Percentiles rank a stretch among this genome's conserved stretches.
Evolutionary conservation across 352 stramenopile species (phyloP).

Genomic region (Pythium oligandrum): DNA sequence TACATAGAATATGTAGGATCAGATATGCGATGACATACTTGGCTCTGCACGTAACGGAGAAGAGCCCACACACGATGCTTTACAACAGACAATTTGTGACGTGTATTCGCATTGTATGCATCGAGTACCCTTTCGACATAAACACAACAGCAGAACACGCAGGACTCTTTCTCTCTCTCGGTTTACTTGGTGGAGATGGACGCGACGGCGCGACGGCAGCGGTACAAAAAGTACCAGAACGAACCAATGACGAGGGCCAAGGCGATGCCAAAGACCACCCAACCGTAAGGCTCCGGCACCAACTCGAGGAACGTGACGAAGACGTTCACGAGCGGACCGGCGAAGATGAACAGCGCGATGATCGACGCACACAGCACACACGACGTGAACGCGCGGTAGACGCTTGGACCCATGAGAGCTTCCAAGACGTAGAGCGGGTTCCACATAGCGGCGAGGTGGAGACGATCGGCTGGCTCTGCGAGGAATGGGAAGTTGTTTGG

Average conservation of each 20-base stretch:
- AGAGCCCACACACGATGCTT: too few species aligned
- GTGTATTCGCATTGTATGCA: too few species aligned
- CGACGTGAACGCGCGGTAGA: conserved; percentile 63
- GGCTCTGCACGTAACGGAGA: too few species aligned
- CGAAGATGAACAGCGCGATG: conserved; percentile 56
- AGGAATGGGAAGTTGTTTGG: conserved; percentile 80
- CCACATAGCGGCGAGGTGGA: conserved; percentile 77
- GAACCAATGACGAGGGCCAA: conserved; percentile 30
- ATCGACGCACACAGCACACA: conserved; percentile 55
- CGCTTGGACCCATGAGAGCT: conserved; percentile 68
- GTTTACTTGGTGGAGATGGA: too few species aligned
- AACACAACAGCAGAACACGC: too few species aligned
- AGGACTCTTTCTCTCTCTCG: too few species aligned
- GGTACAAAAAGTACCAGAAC: conserved; percentile 48
- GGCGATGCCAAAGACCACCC: conserved; percentile 48
- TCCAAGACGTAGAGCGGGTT: conserved; percentile 80
- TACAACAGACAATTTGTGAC: too few species aligned
- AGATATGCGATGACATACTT: too few species aligned
- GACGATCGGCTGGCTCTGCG: conserved; percentile 61
- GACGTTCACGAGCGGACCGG: conserved; percentile 67
- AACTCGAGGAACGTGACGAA: conserved; percentile 63
- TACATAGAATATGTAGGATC: too few species aligned
- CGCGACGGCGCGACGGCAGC: conserved; percentile 35
- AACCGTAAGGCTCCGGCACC: conserved; percentile 49
- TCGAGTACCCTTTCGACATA: too few species aligned